Evolutionary conservation across 768 basidiomycete genomes (phyloP), one percentile per base, ranked within the genome.

Genomic region (Pholiota conissans): DNA sequence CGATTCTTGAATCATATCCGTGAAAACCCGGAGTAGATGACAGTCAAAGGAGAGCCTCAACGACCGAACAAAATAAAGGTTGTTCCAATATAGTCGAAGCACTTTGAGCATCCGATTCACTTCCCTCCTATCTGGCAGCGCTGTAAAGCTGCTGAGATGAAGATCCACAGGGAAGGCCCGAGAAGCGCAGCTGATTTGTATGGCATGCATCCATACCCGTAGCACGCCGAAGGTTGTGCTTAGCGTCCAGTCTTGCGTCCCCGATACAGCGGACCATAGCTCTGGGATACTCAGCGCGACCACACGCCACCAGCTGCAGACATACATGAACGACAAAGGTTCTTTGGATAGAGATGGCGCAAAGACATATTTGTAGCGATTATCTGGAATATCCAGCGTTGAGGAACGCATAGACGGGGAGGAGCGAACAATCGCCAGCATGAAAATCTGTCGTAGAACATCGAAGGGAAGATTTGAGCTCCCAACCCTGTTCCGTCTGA

Each of bases 251-350:
- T 59, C 53, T 16, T 40, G 54, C 27, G 24, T 34, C 5, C 48
- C 58, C 13, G 53, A 59, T 1, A 59, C 47, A 4, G 58, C 39
- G 29, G 18, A 18, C 54, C 58, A 59, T 1, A 59, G 49, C 39
- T 59, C 54, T 14, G 58, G 58, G 13, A 59, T 32, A 26, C 47
- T 48, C 1, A 55, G 40, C 5, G 54, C 54, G 22, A 55, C 58
- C 6, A 28, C 53, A 4, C 58, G 26, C 58, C 58, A 59, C 58
- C 54, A 59, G 3, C 39, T 20, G 49, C 58, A 59, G 28, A 59
- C 53, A 13, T 53, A 48, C 2, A 42, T 55, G 4, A 55, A 49
- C 1, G 58, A 59, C 18, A 59, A 24, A 0, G 58, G 58, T 13
- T 59, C 58, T 18, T 26, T 55, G 14, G 30, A 20, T 3, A 45